Evolutionary conservation across 805 yeast species (phyloP).

Genomic region (Kluyveromyces siamensis): DNA sequence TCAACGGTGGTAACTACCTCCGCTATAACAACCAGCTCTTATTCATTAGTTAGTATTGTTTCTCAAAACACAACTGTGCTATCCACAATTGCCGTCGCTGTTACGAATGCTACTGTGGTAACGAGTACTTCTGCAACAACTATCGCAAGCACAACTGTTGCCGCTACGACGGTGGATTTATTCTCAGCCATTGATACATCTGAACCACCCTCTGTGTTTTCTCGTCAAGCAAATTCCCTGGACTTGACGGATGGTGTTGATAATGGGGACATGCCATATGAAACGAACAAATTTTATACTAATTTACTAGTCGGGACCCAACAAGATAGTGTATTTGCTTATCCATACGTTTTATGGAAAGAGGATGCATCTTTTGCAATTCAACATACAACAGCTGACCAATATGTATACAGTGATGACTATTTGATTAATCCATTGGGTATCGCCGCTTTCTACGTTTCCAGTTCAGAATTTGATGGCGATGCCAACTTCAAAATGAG

Average conservation of each 20-base stretch:
- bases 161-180: slow-evolving; percentile 32
- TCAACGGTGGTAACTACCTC: slow-evolving; percentile 4
- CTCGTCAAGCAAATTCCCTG: slow-evolving; percentile 37
- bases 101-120: slow-evolving; percentile 1
- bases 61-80: not conserved
- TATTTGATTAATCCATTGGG: slow-evolving; percentile 48
- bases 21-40: slow-evolving; percentile 4
- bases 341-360: slow-evolving; percentile 62
- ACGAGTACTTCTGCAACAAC: slow-evolving; percentile 2
- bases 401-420: slow-evolving; percentile 34
- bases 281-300: slow-evolving; percentile 71
- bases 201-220: slow-evolving; percentile 39
- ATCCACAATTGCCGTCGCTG: slow-evolving; percentile 1
- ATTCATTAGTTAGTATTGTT: not conserved
- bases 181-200: slow-evolving; percentile 39
- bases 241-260: slow-evolving; percentile 39
- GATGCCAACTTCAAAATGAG: slow-evolving; percentile 31
- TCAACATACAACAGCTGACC: slow-evolving; percentile 41
- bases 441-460: slow-evolving; percentile 45
- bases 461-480: slow-evolving; percentile 40
- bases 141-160: slow-evolving; percentile 10
- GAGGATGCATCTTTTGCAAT: slow-evolving; percentile 50
- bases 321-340: slow-evolving; percentile 46
- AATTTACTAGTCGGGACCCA: slow-evolving; percentile 53
- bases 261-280: slow-evolving; percentile 36